Percentiles rank a stretch among this genome's conserved stretches.
These are phyloP conservation scores for Cordyceps pruinosa DNA, from an alignment of 2,329 filamentous ascomycete genomes.

Conservation along the genomic window DNA sequence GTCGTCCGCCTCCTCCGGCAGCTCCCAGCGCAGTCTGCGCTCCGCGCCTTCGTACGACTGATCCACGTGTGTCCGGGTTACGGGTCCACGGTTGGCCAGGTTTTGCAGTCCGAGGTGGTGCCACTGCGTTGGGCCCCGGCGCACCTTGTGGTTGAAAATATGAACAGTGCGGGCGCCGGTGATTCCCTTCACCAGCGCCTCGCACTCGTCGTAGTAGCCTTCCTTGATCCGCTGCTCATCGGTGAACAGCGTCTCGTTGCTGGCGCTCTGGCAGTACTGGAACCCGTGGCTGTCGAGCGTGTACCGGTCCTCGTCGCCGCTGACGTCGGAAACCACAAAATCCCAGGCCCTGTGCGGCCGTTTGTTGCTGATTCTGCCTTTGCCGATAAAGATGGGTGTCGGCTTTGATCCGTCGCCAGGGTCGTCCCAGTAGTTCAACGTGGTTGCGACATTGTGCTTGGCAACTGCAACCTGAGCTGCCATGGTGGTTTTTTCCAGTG, in stretches of 20 bases:
- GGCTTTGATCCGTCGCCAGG: constrained; percentile 36
- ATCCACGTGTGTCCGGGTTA: constrained; percentile 41
- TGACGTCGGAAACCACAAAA: constrained; percentile 35
- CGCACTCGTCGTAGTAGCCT: constrained; percentile 67
- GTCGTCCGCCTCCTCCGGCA: constrained; percentile 37
- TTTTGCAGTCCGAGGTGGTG: constrained; percentile 60
- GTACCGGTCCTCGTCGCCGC: constrained; percentile 33
- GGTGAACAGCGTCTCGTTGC: constrained; percentile 26
- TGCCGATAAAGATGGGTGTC: constrained; percentile 26
- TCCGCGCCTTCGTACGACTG: constrained; percentile 41
- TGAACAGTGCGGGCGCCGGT: constrained; percentile 55
- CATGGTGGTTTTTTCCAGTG: neutral
- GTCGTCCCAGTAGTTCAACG: constrained; percentile 35
- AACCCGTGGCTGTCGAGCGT: constrained; percentile 36
- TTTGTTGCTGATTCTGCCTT: constrained; percentile 23
- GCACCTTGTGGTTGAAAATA: constrained; percentile 69
- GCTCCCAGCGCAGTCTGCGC: constrained; percentile 29
- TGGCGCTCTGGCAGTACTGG: constrained; percentile 28
- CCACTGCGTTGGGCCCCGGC: constrained; percentile 48
- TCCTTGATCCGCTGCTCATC: constrained; percentile 54
- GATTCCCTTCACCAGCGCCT: constrained; percentile 54
- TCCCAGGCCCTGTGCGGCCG: constrained; percentile 32
- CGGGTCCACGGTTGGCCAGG: constrained; percentile 43
- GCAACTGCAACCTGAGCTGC: neutral
- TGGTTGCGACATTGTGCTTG: constrained; percentile 26